Conservation (phyloP, 2,329 filamentous ascomycete species). For the Blastomyces emzantsi region DNA sequence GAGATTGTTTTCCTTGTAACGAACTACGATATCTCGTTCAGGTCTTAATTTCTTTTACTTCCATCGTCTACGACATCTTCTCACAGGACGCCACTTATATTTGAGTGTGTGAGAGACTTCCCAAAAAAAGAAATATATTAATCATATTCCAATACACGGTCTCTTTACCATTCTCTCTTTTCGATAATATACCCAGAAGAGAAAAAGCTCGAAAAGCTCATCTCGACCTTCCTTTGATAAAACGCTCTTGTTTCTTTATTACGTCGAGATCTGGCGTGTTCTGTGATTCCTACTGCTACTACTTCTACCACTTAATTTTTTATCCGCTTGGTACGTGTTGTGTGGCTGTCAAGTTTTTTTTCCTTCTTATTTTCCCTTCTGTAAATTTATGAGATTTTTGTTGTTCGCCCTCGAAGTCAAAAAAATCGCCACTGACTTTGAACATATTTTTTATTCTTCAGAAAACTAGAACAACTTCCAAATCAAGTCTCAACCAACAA, state of each 20-base stretch:
- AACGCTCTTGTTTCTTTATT: neutral
- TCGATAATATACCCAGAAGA: neutral
- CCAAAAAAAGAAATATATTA: slow-evolving; percentile 7
- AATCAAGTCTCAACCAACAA: neutral
- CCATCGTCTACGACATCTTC: slow-evolving; percentile 5
- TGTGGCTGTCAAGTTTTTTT: neutral
- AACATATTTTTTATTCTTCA: neutral
- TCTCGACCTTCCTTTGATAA: neutral
- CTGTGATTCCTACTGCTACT: neutral
- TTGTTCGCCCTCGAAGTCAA: neutral
- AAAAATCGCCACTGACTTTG: neutral
- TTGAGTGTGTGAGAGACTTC: slow-evolving; percentile 19
- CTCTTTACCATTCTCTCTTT: slow-evolving; percentile 1
- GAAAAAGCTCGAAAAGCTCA: neutral
- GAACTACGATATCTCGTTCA: slow-evolving; percentile 12
- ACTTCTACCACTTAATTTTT: neutral
- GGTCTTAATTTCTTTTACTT: slow-evolving; percentile 23
- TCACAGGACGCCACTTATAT: slow-evolving; percentile 9
- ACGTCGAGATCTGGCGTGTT: slow-evolving; percentile 4
- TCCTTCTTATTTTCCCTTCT: neutral
- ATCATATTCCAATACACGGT: neutral
- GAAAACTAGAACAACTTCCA: slow-evolving; percentile 2
- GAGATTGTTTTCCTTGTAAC: slow-evolving; percentile 9
- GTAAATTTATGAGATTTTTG: neutral
- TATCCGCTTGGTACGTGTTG: neutral